Conservation (phyloP, 306 rosid genomes). For the Betula pendula region DNA sequence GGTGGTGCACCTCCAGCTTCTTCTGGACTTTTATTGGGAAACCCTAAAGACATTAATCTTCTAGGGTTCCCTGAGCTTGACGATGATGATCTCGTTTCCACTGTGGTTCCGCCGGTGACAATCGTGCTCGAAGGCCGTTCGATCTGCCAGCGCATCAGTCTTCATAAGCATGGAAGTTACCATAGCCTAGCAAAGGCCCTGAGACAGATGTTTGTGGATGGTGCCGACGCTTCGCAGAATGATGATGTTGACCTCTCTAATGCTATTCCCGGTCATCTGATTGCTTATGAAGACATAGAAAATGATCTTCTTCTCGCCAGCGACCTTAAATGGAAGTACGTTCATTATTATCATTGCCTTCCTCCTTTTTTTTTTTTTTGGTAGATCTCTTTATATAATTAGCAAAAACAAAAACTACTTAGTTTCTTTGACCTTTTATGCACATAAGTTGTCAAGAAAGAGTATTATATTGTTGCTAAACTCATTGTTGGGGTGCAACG, state of each 20-base stretch:
- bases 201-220: constrained; percentile 64
- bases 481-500: too few relatives aligned
- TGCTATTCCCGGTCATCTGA: constrained; percentile 78
- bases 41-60: constrained; percentile 31
- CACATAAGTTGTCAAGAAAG: too few relatives aligned
- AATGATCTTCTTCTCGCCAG: constrained; percentile 94
- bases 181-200: constrained; percentile 72
- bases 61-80: constrained; percentile 46
- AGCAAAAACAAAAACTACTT: too few relatives aligned
- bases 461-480: too few relatives aligned
- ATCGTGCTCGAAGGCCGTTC: constrained; percentile 90
- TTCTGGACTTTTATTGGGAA: constrained; percentile 29
- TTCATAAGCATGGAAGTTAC: constrained; percentile 76
- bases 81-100: constrained; percentile 56
- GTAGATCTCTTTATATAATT: too few relatives aligned
- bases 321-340: constrained; percentile 84
- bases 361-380: background rate
- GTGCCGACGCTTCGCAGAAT: constrained; percentile 6
- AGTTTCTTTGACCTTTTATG: too few relatives aligned
- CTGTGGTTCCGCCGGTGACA: constrained; percentile 68
- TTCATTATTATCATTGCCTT: background rate
- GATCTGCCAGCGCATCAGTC: constrained; percentile 86
- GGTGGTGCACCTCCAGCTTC: constrained; percentile 44
- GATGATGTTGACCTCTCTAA: constrained; percentile 57
- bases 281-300: constrained; percentile 90